Evolutionary conservation across 495 filamentous ascomycete species (phyloP), one percentile per base, ranked within the genome.

Genomic region (Aspergillus wentii): DNA sequence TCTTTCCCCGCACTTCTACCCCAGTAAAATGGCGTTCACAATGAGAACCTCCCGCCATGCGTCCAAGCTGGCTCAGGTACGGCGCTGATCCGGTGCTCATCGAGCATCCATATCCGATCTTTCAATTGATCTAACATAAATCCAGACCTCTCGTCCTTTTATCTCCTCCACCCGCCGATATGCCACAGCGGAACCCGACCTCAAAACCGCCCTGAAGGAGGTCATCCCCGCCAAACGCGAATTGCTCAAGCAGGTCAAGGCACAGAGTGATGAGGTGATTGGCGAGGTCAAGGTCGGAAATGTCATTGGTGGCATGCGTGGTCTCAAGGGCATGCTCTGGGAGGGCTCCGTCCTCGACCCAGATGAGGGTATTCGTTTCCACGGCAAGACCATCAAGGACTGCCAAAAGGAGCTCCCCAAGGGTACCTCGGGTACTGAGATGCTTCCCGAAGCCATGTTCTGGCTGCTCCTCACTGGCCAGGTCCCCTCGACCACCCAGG

Each of bases 391-490:
- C 33, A 98, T 98, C 74, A 94, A 92, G 69, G 92, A 98, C 57
- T 98, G 92, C 75, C 90, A 95, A 56, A 76, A 79, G 40, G 80
- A 94, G 57, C 78, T 98, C 6, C 92, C 92, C 51, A 96, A 95
- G 71, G 92, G 90, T 36, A 86, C 78, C 38, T 78, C 84, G 2
- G 92, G 92, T 41, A 92, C 87, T n/a, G 91, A 98, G 70, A 97
- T 97, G 94, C 82, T 98, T 2, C 92, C 92, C 25, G 92, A 98
- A 65, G 82, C 89, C 56, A 97, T 98, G 92, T 98, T 98, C 76
- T 98, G 92, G 92, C 83, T 98, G 17, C 82, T 98, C 11, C 67
- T 98, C 43, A 98, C 92, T 7, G 94, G 92, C 40, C 74, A 91
- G 61, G 86, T 98, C 17, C 92, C 92, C 8, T 85, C 84, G 2